phyloP scores from a whole-genome alignment of 169 alveolate genomes.

The Plasmodium ovale region DNA sequence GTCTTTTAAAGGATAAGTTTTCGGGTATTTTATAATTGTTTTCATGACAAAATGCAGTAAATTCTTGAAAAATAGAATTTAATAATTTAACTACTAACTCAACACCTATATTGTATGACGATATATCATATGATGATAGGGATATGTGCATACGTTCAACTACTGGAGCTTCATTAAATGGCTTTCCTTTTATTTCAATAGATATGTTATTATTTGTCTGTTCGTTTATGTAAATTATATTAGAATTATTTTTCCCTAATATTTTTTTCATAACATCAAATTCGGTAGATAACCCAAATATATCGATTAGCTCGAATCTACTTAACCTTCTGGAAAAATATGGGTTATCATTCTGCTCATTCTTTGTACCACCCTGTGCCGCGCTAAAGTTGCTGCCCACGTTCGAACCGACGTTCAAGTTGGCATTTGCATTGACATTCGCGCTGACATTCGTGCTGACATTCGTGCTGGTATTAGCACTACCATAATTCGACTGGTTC shows the following conservation, averaged over 20 bases:
- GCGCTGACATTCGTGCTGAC: background rate
- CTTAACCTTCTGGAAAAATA: constrained; percentile 75
- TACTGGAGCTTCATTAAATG: constrained; percentile 86
- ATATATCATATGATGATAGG: constrained; percentile 78
- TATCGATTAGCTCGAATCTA: constrained; percentile 87
- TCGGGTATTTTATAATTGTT: constrained; percentile 77
- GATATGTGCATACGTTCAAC: constrained; percentile 86
- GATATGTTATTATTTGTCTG: constrained; percentile 84
- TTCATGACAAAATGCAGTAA: constrained; percentile 77
- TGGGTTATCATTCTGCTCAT: constrained; percentile 43
- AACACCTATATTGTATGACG: constrained; percentile 81
- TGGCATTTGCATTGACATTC: too few species aligned
- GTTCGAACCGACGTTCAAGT: background rate
- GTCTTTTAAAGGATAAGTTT: constrained; percentile 83
- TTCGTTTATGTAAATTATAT: constrained; percentile 84
- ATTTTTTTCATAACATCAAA: constrained; percentile 85
- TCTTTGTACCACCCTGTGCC: background rate
- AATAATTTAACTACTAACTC: constrained; percentile 83
- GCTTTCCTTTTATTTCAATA: constrained; percentile 86
- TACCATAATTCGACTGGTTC: constrained; percentile 30
- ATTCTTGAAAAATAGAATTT: constrained; percentile 85
- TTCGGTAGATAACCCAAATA: constrained; percentile 87
- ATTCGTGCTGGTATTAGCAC: background rate
- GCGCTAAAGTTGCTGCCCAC: background rate
- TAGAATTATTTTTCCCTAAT: constrained; percentile 85